Evolutionary conservation across 2,329 filamentous ascomycete species (phyloP), one percentile per base, ranked within the genome.

Genomic region (Cyphellophora europaea): DNA sequence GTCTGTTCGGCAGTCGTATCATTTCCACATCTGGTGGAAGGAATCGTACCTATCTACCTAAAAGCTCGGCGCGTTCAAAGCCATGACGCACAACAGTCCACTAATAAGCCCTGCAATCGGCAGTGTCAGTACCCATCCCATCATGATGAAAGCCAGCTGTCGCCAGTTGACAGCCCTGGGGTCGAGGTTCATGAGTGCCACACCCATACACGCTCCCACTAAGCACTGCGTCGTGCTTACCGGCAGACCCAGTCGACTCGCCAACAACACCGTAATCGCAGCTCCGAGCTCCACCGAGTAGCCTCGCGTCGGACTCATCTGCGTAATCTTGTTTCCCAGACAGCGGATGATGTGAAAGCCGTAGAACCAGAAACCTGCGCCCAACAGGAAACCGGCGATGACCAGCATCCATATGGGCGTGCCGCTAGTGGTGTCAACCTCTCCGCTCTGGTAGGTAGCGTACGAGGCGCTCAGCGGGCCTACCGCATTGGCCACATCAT

Each of bases 91-190:
- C 2, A 65, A 21, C 18, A 62, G 30, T 1, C 62, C 62, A 11
- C 57, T 44, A 10, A 63, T 47, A 28, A 63, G 44, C 23, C 61
- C 63, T 5, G 63, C 62, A 34, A 42, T 46, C 25, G 63, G 63
- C 11, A 67, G 49, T 2, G 63, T 66, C 27, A 65, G 44, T 13
- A 66, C 48, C 63, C 63, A 66, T 5, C 59, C 61, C 29, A 54
- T 51, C 40, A 63, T 59, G 33, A 67, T 65, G 44, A 53, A 63
- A 4, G 39, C 53, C 16, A 66, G 36, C 35, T 63, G 61, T 19
- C 52, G 53, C 61, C 62, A 62, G 35, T 66, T 66, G 38, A 66
- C 59, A 4, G 60, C 60, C 11, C 56, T 52, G 14, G 57, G 40
- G 35, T 58, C 53, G 30, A 51, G 53, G 31, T 58, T 59, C 47